These are phyloP conservation scores for Chlamydomonas urium DNA, from an alignment of 139 green algal species.

Conservation along the genomic window DNA sequence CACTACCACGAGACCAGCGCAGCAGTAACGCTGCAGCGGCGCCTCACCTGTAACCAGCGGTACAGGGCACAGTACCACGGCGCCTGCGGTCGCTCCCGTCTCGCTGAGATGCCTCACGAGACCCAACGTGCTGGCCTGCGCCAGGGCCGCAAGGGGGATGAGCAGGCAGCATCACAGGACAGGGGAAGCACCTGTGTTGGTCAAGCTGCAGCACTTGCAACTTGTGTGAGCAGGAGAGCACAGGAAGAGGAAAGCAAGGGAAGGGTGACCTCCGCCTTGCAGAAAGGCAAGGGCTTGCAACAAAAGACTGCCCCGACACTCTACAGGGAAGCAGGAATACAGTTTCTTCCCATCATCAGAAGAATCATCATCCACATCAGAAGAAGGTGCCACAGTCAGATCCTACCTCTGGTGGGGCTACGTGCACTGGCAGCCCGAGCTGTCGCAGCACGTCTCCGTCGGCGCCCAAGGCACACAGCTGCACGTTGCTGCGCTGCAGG, in stretches of 20 bases:
- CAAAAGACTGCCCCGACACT: too few relatives aligned
- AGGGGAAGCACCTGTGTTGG: too few relatives aligned
- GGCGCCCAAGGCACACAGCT: conserved; percentile 36
- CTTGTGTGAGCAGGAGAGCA: too few relatives aligned
- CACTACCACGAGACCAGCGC: not conserved
- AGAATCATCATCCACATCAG: too few relatives aligned
- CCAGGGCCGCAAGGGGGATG: not conserved
- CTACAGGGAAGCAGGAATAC: too few relatives aligned
- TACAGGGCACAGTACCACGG: conserved; percentile 62
- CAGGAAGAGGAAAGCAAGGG: too few relatives aligned
- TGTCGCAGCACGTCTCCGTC: conserved; percentile 29
- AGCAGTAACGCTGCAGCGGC: not conserved
- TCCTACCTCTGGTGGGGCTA: conserved; percentile 37
- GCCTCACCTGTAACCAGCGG: conserved; percentile 53
- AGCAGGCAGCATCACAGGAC: too few relatives aligned
- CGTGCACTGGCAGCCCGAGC: conserved; percentile 27
- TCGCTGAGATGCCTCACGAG: conserved; percentile 55
- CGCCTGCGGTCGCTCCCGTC: conserved; percentile 31
- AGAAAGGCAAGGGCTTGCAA: too few relatives aligned
- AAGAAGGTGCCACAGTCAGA: too few relatives aligned
- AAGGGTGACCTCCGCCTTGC: too few relatives aligned
- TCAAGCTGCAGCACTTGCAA: too few relatives aligned
- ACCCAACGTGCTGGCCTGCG: conserved; percentile 60
- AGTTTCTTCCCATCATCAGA: too few relatives aligned
- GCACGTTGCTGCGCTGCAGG: conserved; percentile 12